These are phyloP conservation scores for Trichoderma atrobrunneum DNA, from an alignment of 2,329 filamentous ascomycete genomes.

Conservation along the genomic window DNA sequence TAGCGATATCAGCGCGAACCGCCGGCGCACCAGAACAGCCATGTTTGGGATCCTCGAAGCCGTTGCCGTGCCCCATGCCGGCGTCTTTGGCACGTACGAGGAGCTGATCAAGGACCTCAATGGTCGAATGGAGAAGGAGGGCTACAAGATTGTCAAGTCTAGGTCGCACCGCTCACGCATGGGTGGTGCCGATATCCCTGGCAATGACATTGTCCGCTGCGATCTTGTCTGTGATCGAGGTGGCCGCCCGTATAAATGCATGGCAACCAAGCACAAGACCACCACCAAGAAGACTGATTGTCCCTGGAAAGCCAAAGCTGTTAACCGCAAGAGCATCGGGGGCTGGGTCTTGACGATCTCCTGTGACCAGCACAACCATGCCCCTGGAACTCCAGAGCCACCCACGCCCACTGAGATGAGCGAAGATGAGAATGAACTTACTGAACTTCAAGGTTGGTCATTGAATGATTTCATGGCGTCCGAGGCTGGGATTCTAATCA, in stretches of 20 bases:
- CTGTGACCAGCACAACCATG: constrained; percentile 46
- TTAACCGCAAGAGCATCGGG: constrained; percentile 42
- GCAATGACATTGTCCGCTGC: constrained; percentile 44
- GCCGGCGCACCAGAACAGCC: background rate
- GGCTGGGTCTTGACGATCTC: constrained; percentile 46
- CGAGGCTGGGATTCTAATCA: background rate
- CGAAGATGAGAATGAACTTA: constrained; percentile 35
- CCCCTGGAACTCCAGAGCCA: constrained; percentile 43
- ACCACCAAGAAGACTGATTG: constrained; percentile 47
- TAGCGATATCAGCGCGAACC: constrained; percentile 16
- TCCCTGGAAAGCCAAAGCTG: constrained; percentile 46
- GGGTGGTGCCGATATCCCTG: constrained; percentile 39
- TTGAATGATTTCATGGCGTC: background rate
- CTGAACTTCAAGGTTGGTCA: constrained; percentile 22
- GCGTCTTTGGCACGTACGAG: constrained; percentile 40
- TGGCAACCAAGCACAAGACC: constrained; percentile 45
- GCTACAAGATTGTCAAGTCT: constrained; percentile 47
- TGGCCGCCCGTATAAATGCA: constrained; percentile 43
- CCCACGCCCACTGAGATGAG: constrained; percentile 34
- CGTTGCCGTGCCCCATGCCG: constrained; percentile 36
- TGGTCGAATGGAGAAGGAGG: constrained; percentile 42
- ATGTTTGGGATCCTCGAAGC: constrained; percentile 45
- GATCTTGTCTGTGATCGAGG: constrained; percentile 47
- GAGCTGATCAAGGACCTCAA: constrained; percentile 42
- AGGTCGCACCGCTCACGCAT: constrained; percentile 43